Percentiles rank a stretch among this genome's conserved stretches.
Conservation (phyloP, 305 asterid species). For the Coffea humblotiana region DNA sequence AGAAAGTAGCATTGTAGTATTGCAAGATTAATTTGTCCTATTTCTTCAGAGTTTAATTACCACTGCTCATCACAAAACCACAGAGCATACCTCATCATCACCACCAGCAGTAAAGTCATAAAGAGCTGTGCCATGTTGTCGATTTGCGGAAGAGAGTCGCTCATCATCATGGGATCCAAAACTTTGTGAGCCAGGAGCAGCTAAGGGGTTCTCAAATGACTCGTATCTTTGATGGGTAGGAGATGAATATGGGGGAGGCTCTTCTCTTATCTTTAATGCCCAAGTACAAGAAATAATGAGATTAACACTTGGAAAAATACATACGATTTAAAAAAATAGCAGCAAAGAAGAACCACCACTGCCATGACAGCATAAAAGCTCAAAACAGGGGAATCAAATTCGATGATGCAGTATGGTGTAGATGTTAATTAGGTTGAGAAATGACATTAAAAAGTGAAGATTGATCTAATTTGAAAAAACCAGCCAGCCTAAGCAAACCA, state of each 20-base stretch:
- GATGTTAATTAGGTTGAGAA: background rate
- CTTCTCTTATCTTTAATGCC: slow-evolving; percentile 72
- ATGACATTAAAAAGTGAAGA: background rate
- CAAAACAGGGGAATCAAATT: background rate
- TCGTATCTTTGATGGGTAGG: slow-evolving; percentile 73
- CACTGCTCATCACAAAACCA: background rate
- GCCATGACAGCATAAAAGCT: background rate
- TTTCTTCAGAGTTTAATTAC: background rate
- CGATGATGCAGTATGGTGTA: background rate
- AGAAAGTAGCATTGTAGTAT: background rate
- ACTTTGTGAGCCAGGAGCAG: slow-evolving; percentile 67
- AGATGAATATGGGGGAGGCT: slow-evolving; percentile 97
- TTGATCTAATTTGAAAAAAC: background rate
- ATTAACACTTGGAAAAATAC: background rate
- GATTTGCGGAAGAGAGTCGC: slow-evolving; percentile 66
- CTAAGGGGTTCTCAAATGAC: slow-evolving; percentile 91
- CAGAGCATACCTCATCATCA: slow-evolving; percentile 82
- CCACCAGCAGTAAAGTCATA: slow-evolving; percentile 99
- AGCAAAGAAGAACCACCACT: background rate
- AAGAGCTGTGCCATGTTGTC: slow-evolving; percentile 77
- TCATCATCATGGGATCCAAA: slow-evolving; percentile 60
- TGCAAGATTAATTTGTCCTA: background rate
- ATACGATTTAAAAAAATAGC: background rate
- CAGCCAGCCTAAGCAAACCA: background rate
- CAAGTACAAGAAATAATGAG: slow-evolving; percentile 22